These are phyloP conservation scores for Collariella sp. DNA, from an alignment of 495 filamentous ascomycete genomes.

Conservation along the genomic window DNA sequence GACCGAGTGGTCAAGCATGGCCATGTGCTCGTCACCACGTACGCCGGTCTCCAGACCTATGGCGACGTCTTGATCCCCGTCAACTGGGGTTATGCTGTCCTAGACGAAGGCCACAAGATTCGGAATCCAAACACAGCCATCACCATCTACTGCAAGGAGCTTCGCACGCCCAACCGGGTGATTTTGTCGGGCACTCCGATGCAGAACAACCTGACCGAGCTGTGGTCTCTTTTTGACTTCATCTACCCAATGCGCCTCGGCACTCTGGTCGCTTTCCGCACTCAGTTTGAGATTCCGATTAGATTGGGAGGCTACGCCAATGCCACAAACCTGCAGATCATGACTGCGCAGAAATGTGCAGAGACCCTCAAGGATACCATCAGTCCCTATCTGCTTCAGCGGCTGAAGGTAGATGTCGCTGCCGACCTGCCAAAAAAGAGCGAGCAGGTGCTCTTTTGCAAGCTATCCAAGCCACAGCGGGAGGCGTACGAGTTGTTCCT, in stretches of 20 bases:
- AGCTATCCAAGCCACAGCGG: conserved; percentile 68
- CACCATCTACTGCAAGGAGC: conserved; percentile 85
- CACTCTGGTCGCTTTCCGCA: conserved; percentile 79
- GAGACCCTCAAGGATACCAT: conserved; percentile 86
- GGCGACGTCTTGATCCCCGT: conserved; percentile 65
- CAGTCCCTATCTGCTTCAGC: conserved; percentile 83
- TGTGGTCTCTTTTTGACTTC: conserved; percentile 99
- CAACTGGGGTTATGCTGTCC: conserved; percentile 86
- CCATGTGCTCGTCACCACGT: conserved; percentile 90
- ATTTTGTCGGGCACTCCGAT: conserved; percentile 95
- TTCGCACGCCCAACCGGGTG: conserved; percentile 77
- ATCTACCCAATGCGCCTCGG: conserved; percentile 92
- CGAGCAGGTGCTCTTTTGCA: conserved; percentile 92
- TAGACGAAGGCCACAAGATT: conserved; percentile 97
- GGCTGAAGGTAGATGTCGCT: conserved; percentile 88
- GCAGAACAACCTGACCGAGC: conserved; percentile 93
- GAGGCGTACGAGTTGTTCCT: conserved; percentile 72
- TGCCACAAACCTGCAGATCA: conserved; percentile 82
- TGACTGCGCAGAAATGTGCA: conserved; percentile 84
- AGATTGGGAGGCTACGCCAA: conserved; percentile 86
- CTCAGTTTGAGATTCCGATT: conserved; percentile 87
- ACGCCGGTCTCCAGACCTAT: conserved; percentile 85
- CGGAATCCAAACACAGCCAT: conserved; percentile 89
- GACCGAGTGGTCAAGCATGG: conserved; percentile 76
- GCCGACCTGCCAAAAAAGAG: conserved; percentile 89